phyloP scores from a whole-genome alignment of 208 protist species.

The Trypanosoma theileri region DNA sequence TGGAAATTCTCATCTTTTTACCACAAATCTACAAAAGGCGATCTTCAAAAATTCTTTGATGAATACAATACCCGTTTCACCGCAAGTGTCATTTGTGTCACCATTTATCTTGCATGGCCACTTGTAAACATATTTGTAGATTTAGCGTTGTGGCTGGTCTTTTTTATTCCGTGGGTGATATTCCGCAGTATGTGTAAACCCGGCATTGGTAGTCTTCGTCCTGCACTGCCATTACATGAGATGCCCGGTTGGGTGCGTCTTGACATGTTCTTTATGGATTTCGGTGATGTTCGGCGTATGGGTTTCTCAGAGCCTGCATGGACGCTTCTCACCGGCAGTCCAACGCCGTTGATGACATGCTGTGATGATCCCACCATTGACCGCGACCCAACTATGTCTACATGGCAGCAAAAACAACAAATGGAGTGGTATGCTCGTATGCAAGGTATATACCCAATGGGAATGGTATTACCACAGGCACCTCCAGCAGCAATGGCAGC shows the following conservation, averaged over 20 bases:
- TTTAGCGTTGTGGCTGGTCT: slow-evolving; percentile 52
- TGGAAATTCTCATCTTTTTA: slow-evolving; percentile 66
- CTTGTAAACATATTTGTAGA: slow-evolving; percentile 66
- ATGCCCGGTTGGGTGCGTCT: slow-evolving; percentile 75
- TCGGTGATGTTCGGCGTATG: slow-evolving; percentile 62
- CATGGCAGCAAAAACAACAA: slow-evolving; percentile 47
- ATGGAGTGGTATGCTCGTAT: slow-evolving; percentile 22
- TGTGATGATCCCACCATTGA: slow-evolving; percentile 55
- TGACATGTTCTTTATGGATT: slow-evolving; percentile 90
- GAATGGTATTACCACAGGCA: neutral
- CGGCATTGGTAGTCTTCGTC: slow-evolving; percentile 63
- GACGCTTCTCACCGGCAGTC: slow-evolving; percentile 65
- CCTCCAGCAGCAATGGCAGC: neutral
- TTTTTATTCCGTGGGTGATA: slow-evolving; percentile 67
- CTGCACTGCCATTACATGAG: slow-evolving; percentile 60
- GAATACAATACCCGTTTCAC: slow-evolving; percentile 51
- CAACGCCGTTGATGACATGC: slow-evolving; percentile 43
- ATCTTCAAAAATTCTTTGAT: slow-evolving; percentile 60
- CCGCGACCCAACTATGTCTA: slow-evolving; percentile 66
- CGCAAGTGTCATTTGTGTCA: slow-evolving; percentile 50
- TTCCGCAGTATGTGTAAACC: slow-evolving; percentile 62
- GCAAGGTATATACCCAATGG: slow-evolving; percentile 18
- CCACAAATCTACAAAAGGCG: slow-evolving; percentile 35
- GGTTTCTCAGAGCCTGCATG: slow-evolving; percentile 76
- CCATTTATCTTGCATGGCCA: slow-evolving; percentile 80